Evolutionary conservation across 2,329 filamentous ascomycete genomes (phyloP).

Genomic region (Proliferodiscus dingleyae): DNA sequence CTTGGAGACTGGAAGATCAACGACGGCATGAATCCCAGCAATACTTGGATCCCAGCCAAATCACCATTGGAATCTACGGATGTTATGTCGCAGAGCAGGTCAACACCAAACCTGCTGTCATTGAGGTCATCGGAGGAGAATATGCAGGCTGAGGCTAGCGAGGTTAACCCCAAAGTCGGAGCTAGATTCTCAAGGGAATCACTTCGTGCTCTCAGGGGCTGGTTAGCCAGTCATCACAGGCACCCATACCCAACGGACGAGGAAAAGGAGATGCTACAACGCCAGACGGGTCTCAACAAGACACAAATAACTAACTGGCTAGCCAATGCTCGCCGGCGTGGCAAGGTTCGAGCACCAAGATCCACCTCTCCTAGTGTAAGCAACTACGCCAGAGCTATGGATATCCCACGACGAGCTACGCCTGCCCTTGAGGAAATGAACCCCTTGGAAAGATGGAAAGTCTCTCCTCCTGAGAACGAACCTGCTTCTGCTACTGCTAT

Average conservation of each 20-base stretch:
- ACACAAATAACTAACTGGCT: slow-evolving; percentile 90
- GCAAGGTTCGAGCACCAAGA: slow-evolving; percentile 67
- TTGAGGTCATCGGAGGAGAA: slow-evolving; percentile 50
- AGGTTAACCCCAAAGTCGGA: slow-evolving; percentile 54
- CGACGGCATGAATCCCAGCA: slow-evolving; percentile 7
- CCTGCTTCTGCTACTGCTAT: slow-evolving; percentile 61
- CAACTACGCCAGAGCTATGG: slow-evolving; percentile 59
- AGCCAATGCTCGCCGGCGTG: slow-evolving; percentile 78
- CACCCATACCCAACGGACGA: slow-evolving; percentile 87
- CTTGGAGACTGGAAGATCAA: slow-evolving; percentile 10
- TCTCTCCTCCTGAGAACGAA: slow-evolving; percentile 66
- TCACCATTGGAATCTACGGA: slow-evolving; percentile 4
- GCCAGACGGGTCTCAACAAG: slow-evolving; percentile 73
- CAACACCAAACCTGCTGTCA: slow-evolving; percentile 16
- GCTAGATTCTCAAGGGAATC: slow-evolving; percentile 77
- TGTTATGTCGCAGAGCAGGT: slow-evolving; percentile 10
- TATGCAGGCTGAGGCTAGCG: slow-evolving; percentile 47
- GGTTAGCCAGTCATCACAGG: slow-evolving; percentile 73
- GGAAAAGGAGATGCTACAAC: slow-evolving; percentile 75
- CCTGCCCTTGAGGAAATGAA: slow-evolving; percentile 52
- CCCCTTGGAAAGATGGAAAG: slow-evolving; percentile 64
- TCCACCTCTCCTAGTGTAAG: slow-evolving; percentile 63
- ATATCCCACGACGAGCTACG: slow-evolving; percentile 63
- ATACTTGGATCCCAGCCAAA: slow-evolving; percentile 8
- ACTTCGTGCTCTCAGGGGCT: slow-evolving; percentile 75